These are phyloP conservation scores for Trifolium pratense DNA, from an alignment of 306 rosid species.

Conservation along the genomic window DNA sequence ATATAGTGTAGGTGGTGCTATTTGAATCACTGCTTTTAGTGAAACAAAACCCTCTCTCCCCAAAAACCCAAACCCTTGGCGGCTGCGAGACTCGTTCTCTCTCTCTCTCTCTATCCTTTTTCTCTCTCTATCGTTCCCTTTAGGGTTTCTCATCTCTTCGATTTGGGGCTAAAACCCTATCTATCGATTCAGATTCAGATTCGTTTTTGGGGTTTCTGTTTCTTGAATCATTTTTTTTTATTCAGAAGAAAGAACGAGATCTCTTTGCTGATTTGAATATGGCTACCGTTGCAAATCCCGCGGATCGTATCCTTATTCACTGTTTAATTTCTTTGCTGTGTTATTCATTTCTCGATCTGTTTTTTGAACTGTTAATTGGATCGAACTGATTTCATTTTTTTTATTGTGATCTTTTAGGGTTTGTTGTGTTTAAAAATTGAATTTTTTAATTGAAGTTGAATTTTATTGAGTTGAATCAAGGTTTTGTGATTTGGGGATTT, in stretches of 20 bases:
- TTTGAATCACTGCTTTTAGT: conserved; percentile 95
- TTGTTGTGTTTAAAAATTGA: background rate
- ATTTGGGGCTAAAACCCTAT: conserved; percentile 49
- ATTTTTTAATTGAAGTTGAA: conserved; percentile 27
- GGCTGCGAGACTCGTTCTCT: conserved; percentile 86
- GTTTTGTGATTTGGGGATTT: background rate
- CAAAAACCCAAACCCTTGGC: conserved; percentile 99
- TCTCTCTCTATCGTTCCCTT: conserved; percentile 12
- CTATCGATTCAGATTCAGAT: conserved; percentile 41
- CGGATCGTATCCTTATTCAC: conserved; percentile 85
- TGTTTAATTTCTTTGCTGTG: background rate
- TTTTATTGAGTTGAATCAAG: conserved; percentile 2
- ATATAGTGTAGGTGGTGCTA: conserved; percentile 77
- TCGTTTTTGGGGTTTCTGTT: conserved; percentile 36
- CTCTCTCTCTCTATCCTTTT: conserved; percentile 3
- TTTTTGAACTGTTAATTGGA: conserved; percentile 28
- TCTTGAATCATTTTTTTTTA: background rate
- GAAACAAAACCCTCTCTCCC: conserved; percentile 82
- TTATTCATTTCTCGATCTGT: conserved; percentile 39
- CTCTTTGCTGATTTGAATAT: conserved; percentile 54
- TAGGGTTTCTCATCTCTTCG: conserved; percentile 56
- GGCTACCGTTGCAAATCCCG: conserved; percentile 87
- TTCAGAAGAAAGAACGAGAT: conserved; percentile 46
- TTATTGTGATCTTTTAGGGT: conserved; percentile 27
- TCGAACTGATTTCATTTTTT: conserved; percentile 15